Evolutionary conservation across 495 filamentous ascomycete genomes (phyloP).

Genomic region (Podospora appendiculata): DNA sequence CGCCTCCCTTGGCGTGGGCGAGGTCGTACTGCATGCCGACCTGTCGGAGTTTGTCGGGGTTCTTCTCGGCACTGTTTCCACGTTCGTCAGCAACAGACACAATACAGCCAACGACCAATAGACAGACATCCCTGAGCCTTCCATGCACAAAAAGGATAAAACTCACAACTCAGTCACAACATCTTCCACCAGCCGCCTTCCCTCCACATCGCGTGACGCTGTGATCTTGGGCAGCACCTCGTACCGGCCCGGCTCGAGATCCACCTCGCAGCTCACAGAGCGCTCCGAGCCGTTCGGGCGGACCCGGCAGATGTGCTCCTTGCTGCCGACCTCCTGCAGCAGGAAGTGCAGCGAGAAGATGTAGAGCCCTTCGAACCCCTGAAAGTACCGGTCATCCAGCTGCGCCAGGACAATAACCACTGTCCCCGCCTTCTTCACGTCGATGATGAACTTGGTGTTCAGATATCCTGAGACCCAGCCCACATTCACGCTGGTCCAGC

Average conservation of each 20-base stretch:
- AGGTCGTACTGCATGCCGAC: conserved; percentile 67
- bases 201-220: conserved; percentile 39
- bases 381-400: conserved; percentile 65
- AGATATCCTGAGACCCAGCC: conserved; percentile 61
- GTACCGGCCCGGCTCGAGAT: conserved; percentile 65
- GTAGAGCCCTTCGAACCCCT: conserved; percentile 62
- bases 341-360: conserved; percentile 62
- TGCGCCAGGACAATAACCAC: conserved; percentile 59
- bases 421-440: conserved; percentile 49
- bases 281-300: conserved; percentile 50
- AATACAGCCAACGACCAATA: background rate
- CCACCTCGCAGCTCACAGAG: conserved; percentile 63
- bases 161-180: conserved; percentile 41
- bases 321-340: conserved; percentile 57
- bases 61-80: conserved; percentile 31
- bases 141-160: background rate
- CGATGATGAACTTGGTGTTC: conserved; percentile 61
- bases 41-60: conserved; percentile 64
- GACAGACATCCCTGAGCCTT: no score
- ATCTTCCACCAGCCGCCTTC: conserved; percentile 44
- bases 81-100: background rate
- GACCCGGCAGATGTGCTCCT: conserved; percentile 65
- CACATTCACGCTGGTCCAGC: conserved; percentile 8
- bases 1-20: conserved; percentile 63
- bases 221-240: conserved; percentile 66